Evolutionary conservation across 208 protist species (phyloP), one percentile per base, ranked within the genome.

Genomic region (Leishmania amazonensis): DNA sequence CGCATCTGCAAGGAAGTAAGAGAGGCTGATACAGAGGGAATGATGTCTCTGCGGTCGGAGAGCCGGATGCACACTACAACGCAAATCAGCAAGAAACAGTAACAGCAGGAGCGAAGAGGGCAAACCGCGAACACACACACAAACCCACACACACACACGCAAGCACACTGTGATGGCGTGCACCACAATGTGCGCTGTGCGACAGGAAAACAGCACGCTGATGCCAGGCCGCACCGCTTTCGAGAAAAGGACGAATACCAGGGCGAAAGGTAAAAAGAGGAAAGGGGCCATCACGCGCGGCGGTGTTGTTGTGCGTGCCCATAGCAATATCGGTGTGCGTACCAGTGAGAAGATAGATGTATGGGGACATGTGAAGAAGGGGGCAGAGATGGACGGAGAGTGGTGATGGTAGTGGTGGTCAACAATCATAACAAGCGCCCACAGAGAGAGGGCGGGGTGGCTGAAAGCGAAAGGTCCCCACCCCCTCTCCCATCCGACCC

Each of bases 1-100:
- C 80, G 80, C 80, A 83, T 80, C 6, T 38, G 38, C 53, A 78
- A 62, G 17, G 28, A 35, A 19, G 15, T 60, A 21, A 19, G n/a
- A 62, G 40, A 8, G 3, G 65, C 19, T 8, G 65, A 40, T 15
- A 68, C 38, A 49, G 38, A 72, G 21, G 42, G n/a, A 51, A 31
- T 51, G 24, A 13, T 51, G 68, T n/a, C 65, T 71, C 24, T 51
- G 60, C n/a, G n/a, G 60, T 38, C 1, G 57, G 62, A 40, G 62
- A 6, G 62, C 2, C 11, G 13, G n/a, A 13, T 11, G 24, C n/a
- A 38, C n/a, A 31, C 9, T n/a, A 60, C 28, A 65, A 65, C 60
- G 60, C 60, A 38, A 19, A 0, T 28, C 60, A 35, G 62, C n/a
- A 67, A 38, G n/a, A 5, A 67, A 38, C 13, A 67, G 13, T 6